Conservation (phyloP, 1,139 yeast species). For the Saccharomyces hybrid region DNA sequence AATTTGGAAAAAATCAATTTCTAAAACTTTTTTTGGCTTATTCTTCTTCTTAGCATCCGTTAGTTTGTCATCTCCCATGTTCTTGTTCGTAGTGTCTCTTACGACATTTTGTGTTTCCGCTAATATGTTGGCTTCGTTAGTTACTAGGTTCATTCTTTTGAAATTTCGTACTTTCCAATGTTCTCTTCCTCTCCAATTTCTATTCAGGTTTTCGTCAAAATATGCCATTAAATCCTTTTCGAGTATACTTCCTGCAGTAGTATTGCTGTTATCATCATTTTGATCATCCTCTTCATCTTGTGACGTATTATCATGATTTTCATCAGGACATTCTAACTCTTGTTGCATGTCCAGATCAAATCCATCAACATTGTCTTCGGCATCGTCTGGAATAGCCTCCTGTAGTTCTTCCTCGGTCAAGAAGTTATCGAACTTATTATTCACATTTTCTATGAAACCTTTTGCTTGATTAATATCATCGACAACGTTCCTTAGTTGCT, state of each 20-base stretch:
- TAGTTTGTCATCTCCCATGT: neutral
- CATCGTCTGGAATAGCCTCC: slow-evolving; percentile 34
- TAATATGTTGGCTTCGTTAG: slow-evolving; percentile 8
- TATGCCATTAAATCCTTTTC: slow-evolving; percentile 71
- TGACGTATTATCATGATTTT: slow-evolving; percentile 20
- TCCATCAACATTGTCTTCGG: slow-evolving; percentile 23
- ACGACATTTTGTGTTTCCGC: neutral
- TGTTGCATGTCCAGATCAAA: slow-evolving; percentile 13
- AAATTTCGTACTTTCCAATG: slow-evolving; percentile 81
- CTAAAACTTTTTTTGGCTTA: slow-evolving; percentile 34
- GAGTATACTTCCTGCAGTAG: slow-evolving; percentile 34
- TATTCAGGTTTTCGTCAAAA: slow-evolving; percentile 61
- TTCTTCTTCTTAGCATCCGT: slow-evolving; percentile 9
- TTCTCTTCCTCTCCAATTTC: slow-evolving; percentile 87
- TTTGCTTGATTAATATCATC: slow-evolving; percentile 53
- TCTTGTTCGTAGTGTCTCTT: neutral
- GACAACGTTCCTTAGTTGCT: slow-evolving; percentile 49
- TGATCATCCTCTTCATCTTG: slow-evolving; percentile 5
- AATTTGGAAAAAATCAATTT: slow-evolving; percentile 46
- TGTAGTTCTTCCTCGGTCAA: slow-evolving; percentile 29
- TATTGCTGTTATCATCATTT: slow-evolving; percentile 1
- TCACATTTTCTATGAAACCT: slow-evolving; percentile 43
- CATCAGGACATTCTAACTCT: slow-evolving; percentile 24
- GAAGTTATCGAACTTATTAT: slow-evolving; percentile 29
- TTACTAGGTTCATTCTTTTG: slow-evolving; percentile 30